Conservation (phyloP, 163 green algal genomes). For the Coccomyxa subellipsoidea region DNA sequence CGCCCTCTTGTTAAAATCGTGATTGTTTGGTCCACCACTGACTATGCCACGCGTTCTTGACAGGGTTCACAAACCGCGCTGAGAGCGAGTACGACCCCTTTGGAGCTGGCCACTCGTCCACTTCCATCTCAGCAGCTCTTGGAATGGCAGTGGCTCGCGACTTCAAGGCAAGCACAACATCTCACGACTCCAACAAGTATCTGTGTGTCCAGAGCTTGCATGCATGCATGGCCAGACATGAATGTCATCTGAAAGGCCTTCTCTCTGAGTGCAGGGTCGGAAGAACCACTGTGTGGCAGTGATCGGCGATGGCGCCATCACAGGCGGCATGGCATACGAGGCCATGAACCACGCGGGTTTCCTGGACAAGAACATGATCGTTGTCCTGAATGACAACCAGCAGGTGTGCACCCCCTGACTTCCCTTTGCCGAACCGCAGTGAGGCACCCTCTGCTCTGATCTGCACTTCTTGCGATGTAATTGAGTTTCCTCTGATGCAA, state of each 20-base stretch:
- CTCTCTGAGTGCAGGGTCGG: conserved; percentile 42
- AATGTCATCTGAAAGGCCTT: too few species aligned
- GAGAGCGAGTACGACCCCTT: conserved; percentile 98
- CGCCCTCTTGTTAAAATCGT: too few species aligned
- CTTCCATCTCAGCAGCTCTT: conserved; percentile 90
- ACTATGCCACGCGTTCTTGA: not conserved
- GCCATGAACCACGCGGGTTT: conserved; percentile 99
- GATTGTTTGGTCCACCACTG: too few species aligned
- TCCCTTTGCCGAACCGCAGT: too few species aligned
- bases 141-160: conserved; percentile 97
- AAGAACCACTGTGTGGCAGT: conserved; percentile 93
- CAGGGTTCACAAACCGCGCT: conserved; percentile 93
- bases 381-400: conserved; percentile 99
- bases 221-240: too few species aligned
- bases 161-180: conserved; percentile 49
- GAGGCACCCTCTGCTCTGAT: not conserved
- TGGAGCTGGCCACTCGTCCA: conserved; percentile 94
- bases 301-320: conserved; percentile 99
- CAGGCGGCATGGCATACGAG: conserved; percentile 97
- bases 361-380: conserved; percentile 99
- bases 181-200: not conserved
- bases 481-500: not conserved
- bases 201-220: too few species aligned
- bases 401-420: conserved; percentile 59
- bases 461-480: not conserved